Percentiles rank a stretch among this genome's conserved stretches.
These are phyloP conservation scores for Chaetomium tenue DNA, from an alignment of 495 filamentous ascomycete genomes.

Conservation along the genomic window DNA sequence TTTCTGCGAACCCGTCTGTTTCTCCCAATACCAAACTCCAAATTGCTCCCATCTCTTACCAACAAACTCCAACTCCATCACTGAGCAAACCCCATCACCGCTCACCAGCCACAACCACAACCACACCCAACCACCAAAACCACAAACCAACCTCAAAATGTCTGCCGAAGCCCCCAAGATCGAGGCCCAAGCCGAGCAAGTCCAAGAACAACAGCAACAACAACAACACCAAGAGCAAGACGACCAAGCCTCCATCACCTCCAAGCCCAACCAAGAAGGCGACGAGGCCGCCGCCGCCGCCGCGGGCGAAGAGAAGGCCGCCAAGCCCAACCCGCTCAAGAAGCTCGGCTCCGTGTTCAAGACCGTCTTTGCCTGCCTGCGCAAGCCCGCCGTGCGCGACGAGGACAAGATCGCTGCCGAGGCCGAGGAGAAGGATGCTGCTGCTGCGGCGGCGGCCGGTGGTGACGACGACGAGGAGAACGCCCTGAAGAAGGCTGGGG, in stretches of 20 bases:
- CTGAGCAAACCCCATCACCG: too few relatives aligned
- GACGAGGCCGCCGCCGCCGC: background rate
- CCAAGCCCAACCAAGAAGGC: background rate
- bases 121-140: too few relatives aligned
- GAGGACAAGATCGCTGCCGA: background rate
- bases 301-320: constrained; percentile 7
- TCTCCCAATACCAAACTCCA: too few relatives aligned
- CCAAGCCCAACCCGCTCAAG: constrained; percentile 22
- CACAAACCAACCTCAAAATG: background rate
- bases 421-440: background rate
- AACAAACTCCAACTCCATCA: too few relatives aligned
- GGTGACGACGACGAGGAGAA: background rate
- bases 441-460: background rate
- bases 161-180: constrained; percentile 54
- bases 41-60: too few relatives aligned
- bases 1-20: background rate
- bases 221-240: constrained; percentile 1
- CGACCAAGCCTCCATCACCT: background rate
- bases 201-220: background rate
- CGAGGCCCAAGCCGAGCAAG: constrained; percentile 9
- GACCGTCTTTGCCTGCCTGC: constrained; percentile 21
- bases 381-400: constrained; percentile 13
- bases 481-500: background rate
- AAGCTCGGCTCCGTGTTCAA: constrained; percentile 13
- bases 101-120: too few relatives aligned